phyloP scores from a whole-genome alignment of 1,284 basidiomycete genomes.

The Pseudozyma tsukubaensis region DNA sequence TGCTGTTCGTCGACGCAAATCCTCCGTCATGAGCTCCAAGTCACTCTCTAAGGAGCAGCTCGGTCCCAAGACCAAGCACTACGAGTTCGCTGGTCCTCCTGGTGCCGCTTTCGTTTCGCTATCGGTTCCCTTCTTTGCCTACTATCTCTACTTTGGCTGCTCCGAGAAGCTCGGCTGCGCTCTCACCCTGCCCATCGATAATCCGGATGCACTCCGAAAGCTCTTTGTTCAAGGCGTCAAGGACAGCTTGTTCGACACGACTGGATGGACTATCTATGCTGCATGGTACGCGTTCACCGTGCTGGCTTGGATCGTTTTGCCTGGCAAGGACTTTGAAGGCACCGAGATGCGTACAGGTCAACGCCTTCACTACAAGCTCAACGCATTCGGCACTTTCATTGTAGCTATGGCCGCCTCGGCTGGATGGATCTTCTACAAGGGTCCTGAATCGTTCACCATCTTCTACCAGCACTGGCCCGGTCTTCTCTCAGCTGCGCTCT shows the following conservation, averaged over 20 bases:
- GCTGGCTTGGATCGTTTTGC: conserved; percentile 83
- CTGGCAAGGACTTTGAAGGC: conserved; percentile 87
- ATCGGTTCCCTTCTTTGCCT: conserved; percentile 79
- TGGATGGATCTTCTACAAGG: conserved; percentile 79
- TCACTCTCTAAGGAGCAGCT: conserved; percentile 62
- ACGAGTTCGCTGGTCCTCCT: conserved; percentile 87
- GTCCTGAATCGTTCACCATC: conserved; percentile 85
- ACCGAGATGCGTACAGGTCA: conserved; percentile 82
- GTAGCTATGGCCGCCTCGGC: conserved; percentile 72
- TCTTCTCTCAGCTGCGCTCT: conserved; percentile 83
- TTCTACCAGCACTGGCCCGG: conserved; percentile 92
- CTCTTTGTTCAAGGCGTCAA: conserved; percentile 41
- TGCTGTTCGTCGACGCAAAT: conserved; percentile 31
- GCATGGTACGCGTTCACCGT: conserved; percentile 92
- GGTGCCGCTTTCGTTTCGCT: conserved; percentile 81
- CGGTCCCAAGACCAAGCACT: conserved; percentile 73
- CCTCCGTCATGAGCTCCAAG: conserved; percentile 42
- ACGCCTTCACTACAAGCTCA: conserved; percentile 87
- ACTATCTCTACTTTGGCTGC: conserved; percentile 86
- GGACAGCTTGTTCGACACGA: conserved; percentile 78
- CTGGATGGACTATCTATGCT: conserved; percentile 81
- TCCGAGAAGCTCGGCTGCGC: conserved; percentile 73
- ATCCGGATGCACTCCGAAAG: conserved; percentile 36
- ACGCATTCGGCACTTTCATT: conserved; percentile 89
- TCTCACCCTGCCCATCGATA: conserved; percentile 49